Base-by-base conservation (phyloP, 2,329 filamentous ascomycete genomes). In the Venturiaceae sp. region DNA sequence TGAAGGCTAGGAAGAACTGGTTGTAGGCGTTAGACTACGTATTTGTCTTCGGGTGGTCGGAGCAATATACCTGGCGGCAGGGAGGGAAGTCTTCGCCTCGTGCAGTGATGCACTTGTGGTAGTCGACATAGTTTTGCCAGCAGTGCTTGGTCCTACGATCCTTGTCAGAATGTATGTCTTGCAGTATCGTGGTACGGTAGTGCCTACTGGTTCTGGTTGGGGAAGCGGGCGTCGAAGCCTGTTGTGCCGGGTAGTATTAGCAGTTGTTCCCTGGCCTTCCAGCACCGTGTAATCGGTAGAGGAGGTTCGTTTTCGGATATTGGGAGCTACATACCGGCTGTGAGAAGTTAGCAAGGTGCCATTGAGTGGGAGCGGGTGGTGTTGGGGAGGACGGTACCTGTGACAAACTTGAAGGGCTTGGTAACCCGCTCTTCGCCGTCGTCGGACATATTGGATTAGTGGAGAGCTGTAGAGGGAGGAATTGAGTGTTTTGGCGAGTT, bases 61-160 rank as follows among this genome's bases (percentile, higher is more conserved):
- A 21, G 8, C 21, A 13, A 26, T 74, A 65, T 86, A 96, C 92
- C 87, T 96, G 92, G 72, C 86, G 87, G 88, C 92, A 97, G 65
- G 92, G 92, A 69, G 89, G 87, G 77, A 97, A 97, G 74, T 96
- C 92, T 82, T 97, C 92, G 77, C 92, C 92, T 85, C 97, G 97
- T 79, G 92, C 92, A 74, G 87, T 81, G 77, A 96, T 91, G 83
- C 94, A 99, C 85, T 99, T 99, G 86, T 99, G 90, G 84, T 99
- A 97, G 79, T 99, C 94, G 81, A 99, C 94, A 80, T 99, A 99
- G 85, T 99, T 99, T 78, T 99, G 95, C 94, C 94, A 99, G 90
- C 94, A 99, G 85, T 99, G 92, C 88, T 96, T 96, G 79, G 92
- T 86, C 76, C 77, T 80, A 57, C 52, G n/a, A 28, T 58, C 33